phyloP scores from a whole-genome alignment of 1,284 basidiomycete genomes.

The Ceratorhiza oryzae-sativae region DNA sequence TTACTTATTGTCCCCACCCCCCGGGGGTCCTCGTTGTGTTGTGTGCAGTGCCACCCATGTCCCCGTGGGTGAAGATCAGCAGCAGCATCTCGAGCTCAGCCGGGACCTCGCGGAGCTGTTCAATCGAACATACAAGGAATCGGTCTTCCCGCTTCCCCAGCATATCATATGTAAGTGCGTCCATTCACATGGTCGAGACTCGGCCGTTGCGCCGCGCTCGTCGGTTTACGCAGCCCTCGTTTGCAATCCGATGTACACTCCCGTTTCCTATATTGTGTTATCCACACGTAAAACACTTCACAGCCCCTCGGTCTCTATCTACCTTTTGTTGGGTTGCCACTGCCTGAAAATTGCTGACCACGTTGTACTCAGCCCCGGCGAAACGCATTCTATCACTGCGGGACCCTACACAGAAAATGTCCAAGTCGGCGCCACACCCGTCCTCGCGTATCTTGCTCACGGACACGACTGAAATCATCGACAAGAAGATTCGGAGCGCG shows the following conservation, averaged over 20 bases:
- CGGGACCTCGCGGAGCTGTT: slow-evolving; percentile 85
- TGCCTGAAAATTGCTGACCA: slow-evolving; percentile 12
- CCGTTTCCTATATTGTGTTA: not conserved
- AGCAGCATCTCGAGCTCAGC: slow-evolving; percentile 89
- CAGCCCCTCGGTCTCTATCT: not conserved
- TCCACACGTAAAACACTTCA: slow-evolving; percentile 14
- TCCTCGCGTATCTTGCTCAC: slow-evolving; percentile 89
- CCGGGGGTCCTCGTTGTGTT: not conserved
- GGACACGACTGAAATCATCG: slow-evolving; percentile 70
- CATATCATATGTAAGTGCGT: slow-evolving; percentile 73
- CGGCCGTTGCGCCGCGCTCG: too few relatives aligned
- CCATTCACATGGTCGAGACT: not conserved
- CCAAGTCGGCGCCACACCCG: slow-evolving; percentile 84
- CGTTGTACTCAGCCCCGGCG: slow-evolving; percentile 64
- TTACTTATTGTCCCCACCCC: slow-evolving; percentile 2
- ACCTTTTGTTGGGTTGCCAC: not conserved
- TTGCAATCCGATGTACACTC: slow-evolving; percentile 2
- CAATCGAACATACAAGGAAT: slow-evolving; percentile 65
- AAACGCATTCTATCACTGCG: slow-evolving; percentile 83
- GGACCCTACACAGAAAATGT: slow-evolving; percentile 92
- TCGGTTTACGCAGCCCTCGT: slow-evolving; percentile 4
- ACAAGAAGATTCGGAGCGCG: slow-evolving; percentile 76
- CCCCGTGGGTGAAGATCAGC: slow-evolving; percentile 95
- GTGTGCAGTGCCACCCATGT: slow-evolving; percentile 94
- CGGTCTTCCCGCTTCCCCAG: slow-evolving; percentile 75